phyloP scores from a whole-genome alignment of 495 filamentous ascomycete genomes.

The Tirmania nivea region DNA sequence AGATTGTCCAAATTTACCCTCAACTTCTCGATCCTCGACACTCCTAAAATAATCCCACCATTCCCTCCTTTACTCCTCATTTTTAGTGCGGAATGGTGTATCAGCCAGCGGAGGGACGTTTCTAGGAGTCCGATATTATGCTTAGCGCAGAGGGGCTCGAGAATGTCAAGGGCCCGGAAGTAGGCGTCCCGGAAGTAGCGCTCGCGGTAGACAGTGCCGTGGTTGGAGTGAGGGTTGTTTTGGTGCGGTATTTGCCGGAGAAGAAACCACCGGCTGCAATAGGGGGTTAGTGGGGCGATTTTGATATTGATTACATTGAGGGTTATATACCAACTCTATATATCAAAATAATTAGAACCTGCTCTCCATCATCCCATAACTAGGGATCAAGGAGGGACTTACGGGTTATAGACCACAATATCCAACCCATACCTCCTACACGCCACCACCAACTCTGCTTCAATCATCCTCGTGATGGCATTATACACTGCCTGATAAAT shows the following conservation, averaged over 20 bases:
- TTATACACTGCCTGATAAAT: slow-evolving; percentile 55
- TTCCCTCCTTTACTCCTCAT: slow-evolving; percentile 38
- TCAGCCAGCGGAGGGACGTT: slow-evolving; percentile 59
- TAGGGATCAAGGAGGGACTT: neutral
- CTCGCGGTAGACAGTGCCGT: slow-evolving; percentile 48
- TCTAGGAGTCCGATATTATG: slow-evolving; percentile 63
- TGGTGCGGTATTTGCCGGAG: slow-evolving; percentile 62
- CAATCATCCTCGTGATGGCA: slow-evolving; percentile 51
- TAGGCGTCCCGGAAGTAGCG: slow-evolving; percentile 64
- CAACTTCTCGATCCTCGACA: slow-evolving; percentile 52
- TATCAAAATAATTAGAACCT: neutral
- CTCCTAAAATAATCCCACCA: slow-evolving; percentile 66
- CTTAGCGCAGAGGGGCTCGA: slow-evolving; percentile 54
- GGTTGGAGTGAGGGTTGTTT: slow-evolving; percentile 38
- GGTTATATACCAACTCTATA: neutral
- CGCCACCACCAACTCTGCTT: slow-evolving; percentile 55
- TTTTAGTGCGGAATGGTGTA: slow-evolving; percentile 60
- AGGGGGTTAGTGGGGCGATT: too few species aligned
- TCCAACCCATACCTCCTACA: slow-evolving; percentile 73
- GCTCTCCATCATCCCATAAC: neutral
- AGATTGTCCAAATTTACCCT: slow-evolving; percentile 51
- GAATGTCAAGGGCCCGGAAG: slow-evolving; percentile 50
- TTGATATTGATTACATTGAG: neutral
- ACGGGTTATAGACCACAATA: slow-evolving; percentile 78
- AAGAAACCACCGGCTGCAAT: slow-evolving; percentile 55